phyloP scores from a whole-genome alignment of 306 rosid species.

The Malus orientalis region DNA sequence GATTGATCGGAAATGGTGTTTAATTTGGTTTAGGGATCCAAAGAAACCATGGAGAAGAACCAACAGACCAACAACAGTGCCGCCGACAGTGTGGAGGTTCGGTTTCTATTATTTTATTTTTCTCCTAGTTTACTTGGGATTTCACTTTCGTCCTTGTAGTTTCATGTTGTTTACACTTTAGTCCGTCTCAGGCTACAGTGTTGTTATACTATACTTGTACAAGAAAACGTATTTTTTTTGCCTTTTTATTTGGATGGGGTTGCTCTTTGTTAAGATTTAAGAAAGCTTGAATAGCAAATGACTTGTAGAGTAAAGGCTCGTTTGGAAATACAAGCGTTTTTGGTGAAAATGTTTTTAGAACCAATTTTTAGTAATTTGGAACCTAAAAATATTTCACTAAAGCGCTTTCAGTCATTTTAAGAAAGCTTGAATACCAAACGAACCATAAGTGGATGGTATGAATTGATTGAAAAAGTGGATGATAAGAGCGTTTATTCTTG shows the following conservation, averaged over 20 bases:
- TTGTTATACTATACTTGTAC: no score
- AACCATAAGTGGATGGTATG: no score
- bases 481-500: no score
- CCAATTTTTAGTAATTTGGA: no score
- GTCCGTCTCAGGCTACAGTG: background rate
- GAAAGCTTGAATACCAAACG: background rate
- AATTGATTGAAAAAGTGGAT: no score
- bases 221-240: background rate
- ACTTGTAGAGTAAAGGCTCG: background rate
- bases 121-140: background rate
- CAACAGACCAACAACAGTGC: constrained; percentile 19
- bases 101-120: background rate
- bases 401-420: background rate
- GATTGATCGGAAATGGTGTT: constrained; percentile 11
- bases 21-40: constrained; percentile 22
- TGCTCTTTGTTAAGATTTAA: background rate
- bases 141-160: background rate
- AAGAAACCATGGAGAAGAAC: constrained; percentile 40
- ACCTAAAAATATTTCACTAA: no score
- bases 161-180: background rate
- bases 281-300: background rate
- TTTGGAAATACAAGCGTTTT: no score
- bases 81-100: constrained; percentile 32
- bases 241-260: background rate
- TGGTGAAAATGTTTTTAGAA: no score